Conservation (phyloP, 768 basidiomycete species). For the Lenzites betulinus region DNA sequence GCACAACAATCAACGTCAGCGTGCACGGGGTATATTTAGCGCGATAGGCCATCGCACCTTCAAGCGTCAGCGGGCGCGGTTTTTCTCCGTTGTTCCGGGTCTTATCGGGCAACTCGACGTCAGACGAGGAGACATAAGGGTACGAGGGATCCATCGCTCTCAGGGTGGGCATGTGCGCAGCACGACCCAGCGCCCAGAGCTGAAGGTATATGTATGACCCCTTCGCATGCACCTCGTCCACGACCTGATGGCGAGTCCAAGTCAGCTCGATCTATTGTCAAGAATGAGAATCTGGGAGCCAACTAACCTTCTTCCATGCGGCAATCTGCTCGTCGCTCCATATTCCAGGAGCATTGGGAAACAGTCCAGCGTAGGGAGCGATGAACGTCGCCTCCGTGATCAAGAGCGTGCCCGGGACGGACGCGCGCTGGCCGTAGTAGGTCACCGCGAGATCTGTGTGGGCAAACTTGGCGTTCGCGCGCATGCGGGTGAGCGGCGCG, state of each 20-base stretch:
- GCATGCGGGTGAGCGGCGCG: conserved; percentile 26
- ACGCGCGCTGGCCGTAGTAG: conserved; percentile 50
- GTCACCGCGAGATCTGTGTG: conserved; percentile 38
- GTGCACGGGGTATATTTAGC: neutral
- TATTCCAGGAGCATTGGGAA: conserved; percentile 61
- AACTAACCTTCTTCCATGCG: conserved; percentile 45
- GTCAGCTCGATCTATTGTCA: no score
- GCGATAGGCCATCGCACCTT: neutral
- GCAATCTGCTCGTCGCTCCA: conserved; percentile 56
- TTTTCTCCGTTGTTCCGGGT: neutral
- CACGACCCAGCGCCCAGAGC: conserved; percentile 56
- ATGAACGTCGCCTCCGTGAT: conserved; percentile 59
- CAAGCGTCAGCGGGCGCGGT: neutral
- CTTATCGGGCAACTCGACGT: conserved; percentile 20
- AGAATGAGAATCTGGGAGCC: no score
- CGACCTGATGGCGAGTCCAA: conserved; percentile 39
- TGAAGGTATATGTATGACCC: conserved; percentile 54
- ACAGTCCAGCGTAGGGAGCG: conserved; percentile 40
- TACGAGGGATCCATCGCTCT: conserved; percentile 35
- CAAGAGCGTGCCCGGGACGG: conserved; percentile 50
- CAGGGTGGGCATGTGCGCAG: conserved; percentile 37
- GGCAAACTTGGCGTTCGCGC: conserved; percentile 37
- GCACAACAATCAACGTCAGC: neutral
- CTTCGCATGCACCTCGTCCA: conserved; percentile 54
- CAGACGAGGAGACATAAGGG: conserved; percentile 24